These are phyloP conservation scores for Mallotus nudiflorus DNA, from an alignment of 345 rosid species.

Conservation along the genomic window DNA sequence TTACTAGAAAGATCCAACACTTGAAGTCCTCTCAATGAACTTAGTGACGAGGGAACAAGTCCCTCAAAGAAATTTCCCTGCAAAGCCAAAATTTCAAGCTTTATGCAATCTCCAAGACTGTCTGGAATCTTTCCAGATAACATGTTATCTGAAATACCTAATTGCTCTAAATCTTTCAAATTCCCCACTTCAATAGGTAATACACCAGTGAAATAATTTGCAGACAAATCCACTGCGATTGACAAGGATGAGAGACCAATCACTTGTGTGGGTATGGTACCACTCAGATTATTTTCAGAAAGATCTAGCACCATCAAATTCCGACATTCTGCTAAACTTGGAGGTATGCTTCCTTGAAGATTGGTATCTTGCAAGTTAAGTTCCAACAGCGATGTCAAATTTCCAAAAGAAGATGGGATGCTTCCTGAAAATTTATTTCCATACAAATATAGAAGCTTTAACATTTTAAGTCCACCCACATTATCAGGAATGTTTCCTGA, in stretches of 20 bases:
- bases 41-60: constrained; percentile 5
- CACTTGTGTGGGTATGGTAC: constrained; percentile 15
- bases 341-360: constrained; percentile 20
- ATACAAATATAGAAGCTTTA: neutral
- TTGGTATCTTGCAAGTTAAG: neutral
- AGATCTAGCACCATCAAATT: neutral
- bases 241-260: constrained; percentile 17
- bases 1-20: constrained; percentile 7
- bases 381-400: neutral
- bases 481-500: constrained; percentile 9
- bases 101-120: constrained; percentile 11
- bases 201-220: constrained; percentile 1
- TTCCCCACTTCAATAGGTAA: constrained; percentile 15
- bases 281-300: neutral
- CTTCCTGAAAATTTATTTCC: constrained; percentile 14
- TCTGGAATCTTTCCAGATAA: constrained; percentile 18
- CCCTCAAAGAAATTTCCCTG: constrained; percentile 8
- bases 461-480: neutral
- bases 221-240: neutral
- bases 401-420: constrained; percentile 16
- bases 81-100: constrained; percentile 8
- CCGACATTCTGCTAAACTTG: constrained; percentile 8
- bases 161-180: neutral
- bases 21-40: constrained; percentile 3
- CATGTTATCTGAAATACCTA: constrained; percentile 5